Evolutionary conservation across 2,329 filamentous ascomycete species (phyloP).

Genomic region (Colletotrichum phormii): DNA sequence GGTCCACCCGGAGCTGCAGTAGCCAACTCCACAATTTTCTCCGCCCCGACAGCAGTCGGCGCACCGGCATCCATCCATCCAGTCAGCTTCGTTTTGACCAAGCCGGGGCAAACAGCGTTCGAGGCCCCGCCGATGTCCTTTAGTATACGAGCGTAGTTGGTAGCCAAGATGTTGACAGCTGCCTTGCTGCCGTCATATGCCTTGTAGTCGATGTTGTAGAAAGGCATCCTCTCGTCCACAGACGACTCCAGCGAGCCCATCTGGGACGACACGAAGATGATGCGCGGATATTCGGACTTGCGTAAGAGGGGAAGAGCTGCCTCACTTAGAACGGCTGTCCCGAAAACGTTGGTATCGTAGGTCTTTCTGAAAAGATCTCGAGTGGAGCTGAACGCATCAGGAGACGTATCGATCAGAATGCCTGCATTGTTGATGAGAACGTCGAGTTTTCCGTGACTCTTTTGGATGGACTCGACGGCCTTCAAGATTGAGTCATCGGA

Average conservation of each 20-base stretch:
- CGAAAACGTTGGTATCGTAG: conserved; percentile 53
- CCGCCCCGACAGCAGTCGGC: conserved; percentile 43
- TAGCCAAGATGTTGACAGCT: conserved; percentile 53
- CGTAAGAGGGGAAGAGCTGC: conserved; percentile 45
- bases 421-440: conserved; percentile 52
- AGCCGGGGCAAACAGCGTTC: conserved; percentile 51
- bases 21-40: conserved; percentile 46
- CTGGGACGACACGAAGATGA: conserved; percentile 52
- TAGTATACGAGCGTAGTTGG: conserved; percentile 48
- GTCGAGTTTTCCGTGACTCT: conserved; percentile 45
- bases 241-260: conserved; percentile 48
- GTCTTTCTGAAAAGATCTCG: conserved; percentile 50
- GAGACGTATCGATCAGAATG: conserved; percentile 42
- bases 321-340: conserved; percentile 44
- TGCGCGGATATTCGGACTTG: conserved; percentile 40
- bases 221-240: conserved; percentile 42
- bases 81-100: conserved; percentile 47
- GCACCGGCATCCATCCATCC: conserved; percentile 31
- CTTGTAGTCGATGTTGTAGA: conserved; percentile 44
- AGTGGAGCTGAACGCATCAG: conserved; percentile 33
- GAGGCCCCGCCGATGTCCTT: conserved; percentile 45
- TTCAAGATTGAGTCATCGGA: conserved; percentile 44
- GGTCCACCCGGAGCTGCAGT: conserved; percentile 44
- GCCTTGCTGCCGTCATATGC: conserved; percentile 55
- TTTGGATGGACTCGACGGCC: conserved; percentile 39